A percentile compares a stretch with the other conserved stretches of the same genome.
phyloP scores from a whole-genome alignment of 2,329 filamentous ascomycete genomes.

The Fusarium cyanostomum region DNA sequence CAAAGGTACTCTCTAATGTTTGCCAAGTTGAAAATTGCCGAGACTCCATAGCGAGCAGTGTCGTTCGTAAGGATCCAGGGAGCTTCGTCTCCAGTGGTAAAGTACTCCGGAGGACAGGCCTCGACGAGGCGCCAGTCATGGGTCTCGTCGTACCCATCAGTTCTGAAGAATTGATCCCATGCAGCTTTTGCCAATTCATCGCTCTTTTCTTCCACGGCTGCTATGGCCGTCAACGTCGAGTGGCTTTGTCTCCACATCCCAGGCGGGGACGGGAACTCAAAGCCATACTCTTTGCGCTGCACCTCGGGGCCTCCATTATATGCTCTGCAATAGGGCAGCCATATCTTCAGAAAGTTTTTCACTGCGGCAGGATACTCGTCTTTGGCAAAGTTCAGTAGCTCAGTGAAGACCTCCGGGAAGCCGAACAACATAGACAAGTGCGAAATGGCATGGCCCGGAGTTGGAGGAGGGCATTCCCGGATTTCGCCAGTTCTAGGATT shows the following conservation, averaged over 20 bases:
- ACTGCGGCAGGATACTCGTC: constrained; percentile 16
- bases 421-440: constrained; percentile 33
- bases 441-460: constrained; percentile 20
- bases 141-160: constrained; percentile 18
- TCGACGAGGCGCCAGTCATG: constrained; percentile 12
- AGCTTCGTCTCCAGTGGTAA: constrained; percentile 22
- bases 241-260: constrained; percentile 30
- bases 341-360: constrained; percentile 8
- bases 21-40: constrained; percentile 28
- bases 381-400: constrained; percentile 14
- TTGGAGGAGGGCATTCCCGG: constrained; percentile 28
- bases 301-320: constrained; percentile 23
- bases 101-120: constrained; percentile 18
- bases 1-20: constrained; percentile 20
- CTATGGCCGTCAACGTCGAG: constrained; percentile 27
- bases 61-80: constrained; percentile 25
- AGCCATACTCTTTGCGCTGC: constrained; percentile 26
- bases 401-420: constrained; percentile 28
- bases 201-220: constrained; percentile 21
- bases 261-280: constrained; percentile 18
- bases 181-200: constrained; percentile 13
- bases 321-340: constrained; percentile 27
- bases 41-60: constrained; percentile 22
- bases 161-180: constrained; percentile 26
- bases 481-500: constrained; percentile 31